phyloP scores from a whole-genome alignment of 2,329 filamentous ascomycete genomes.

The Sphaerostilbella broomeana region DNA sequence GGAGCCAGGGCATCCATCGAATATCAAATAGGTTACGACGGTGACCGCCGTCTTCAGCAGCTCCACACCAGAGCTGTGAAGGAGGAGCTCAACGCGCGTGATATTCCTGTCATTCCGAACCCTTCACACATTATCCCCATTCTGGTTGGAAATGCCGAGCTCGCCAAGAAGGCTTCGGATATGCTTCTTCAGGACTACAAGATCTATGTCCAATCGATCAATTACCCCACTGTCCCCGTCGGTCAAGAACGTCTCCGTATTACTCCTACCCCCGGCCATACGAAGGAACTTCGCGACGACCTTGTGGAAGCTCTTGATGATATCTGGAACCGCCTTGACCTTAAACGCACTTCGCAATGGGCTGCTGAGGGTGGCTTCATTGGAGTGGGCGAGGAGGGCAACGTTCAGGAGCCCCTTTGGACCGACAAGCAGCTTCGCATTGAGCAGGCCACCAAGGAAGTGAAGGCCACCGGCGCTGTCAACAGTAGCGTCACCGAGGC shows the following conservation, averaged over 20 bases:
- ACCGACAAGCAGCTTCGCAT: slow-evolving; percentile 82
- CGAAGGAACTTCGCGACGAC: slow-evolving; percentile 75
- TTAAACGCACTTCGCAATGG: slow-evolving; percentile 93
- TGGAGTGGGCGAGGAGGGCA: slow-evolving; percentile 72
- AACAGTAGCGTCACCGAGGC: slow-evolving; percentile 47
- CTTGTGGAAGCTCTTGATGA: slow-evolving; percentile 76
- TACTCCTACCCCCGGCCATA: slow-evolving; percentile 91
- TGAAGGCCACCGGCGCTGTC: slow-evolving; percentile 40
- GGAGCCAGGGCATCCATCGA: slow-evolving; percentile 87
- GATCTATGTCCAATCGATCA: slow-evolving; percentile 98
- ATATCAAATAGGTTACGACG: slow-evolving; percentile 79
- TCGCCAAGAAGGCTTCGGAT: slow-evolving; percentile 88
- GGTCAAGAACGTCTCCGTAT: slow-evolving; percentile 96
- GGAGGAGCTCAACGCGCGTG: slow-evolving; percentile 65
- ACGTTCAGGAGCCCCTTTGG: slow-evolving; percentile 71
- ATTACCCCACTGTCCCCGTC: slow-evolving; percentile 95
- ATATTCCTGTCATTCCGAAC: slow-evolving; percentile 96
- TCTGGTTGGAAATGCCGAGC: slow-evolving; percentile 86
- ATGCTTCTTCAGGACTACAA: slow-evolving; percentile 82
- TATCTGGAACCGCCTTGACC: slow-evolving; percentile 81
- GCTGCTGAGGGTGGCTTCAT: slow-evolving; percentile 86
- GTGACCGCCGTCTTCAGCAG: slow-evolving; percentile 88
- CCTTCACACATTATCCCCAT: slow-evolving; percentile 94
- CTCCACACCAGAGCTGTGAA: slow-evolving; percentile 94
- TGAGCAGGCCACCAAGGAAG: slow-evolving; percentile 56